Base-by-base conservation (phyloP, 306 rosid genomes). In the Rosa persica region DNA sequence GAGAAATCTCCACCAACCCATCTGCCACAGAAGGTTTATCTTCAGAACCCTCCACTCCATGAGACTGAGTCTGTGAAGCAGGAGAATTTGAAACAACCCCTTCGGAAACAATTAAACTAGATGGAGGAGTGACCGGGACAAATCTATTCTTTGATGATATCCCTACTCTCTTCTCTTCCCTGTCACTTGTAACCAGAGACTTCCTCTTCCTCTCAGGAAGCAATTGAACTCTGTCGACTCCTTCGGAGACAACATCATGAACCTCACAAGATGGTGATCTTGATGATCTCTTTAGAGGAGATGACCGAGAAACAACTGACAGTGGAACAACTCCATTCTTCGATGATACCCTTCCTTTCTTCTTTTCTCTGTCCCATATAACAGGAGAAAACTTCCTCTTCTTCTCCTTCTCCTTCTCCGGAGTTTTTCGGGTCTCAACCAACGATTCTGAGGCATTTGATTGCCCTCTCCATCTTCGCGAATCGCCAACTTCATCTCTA, bases 341-440 rank as follows among this genome's bases (percentile, higher is more conserved):
- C 2, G 86, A 83, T 60, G 85, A 80, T 13, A 66, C 22, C 27
- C 71, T 87, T 19, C 8, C 80, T 38, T 78, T 83, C 77, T 86
- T 88, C 51, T 85, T 87, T 52, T 80, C 86, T 70, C 79, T 77
- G 69, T 91, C 86, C 92, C 93, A 90, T 8, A 85, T 62, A 66
- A 88, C 61, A 0, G 97, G 90, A n/a, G 97, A 89, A 74, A 89
- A 49, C 78, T 90, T 95, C 77, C 97, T 89, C 74, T 87, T 93
- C 88, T 88, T 95, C 84, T 80, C 81, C 3, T 88, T 95, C 84
- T 80, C 81, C 1, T 88, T 95, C 84, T 80, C 81, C 1, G 65
- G 77, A 0, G 86, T 88, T 58, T 23, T 58, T 58, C 36, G 9
- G 36, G 80, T 23, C 15, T 17, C 75, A 77, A 19, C 68, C 25